Percentiles rank a stretch among this genome's conserved stretches.
Evolutionary conservation across 371 early-diverging fungal species (phyloP).

Genomic region (Circinella minor): DNA sequence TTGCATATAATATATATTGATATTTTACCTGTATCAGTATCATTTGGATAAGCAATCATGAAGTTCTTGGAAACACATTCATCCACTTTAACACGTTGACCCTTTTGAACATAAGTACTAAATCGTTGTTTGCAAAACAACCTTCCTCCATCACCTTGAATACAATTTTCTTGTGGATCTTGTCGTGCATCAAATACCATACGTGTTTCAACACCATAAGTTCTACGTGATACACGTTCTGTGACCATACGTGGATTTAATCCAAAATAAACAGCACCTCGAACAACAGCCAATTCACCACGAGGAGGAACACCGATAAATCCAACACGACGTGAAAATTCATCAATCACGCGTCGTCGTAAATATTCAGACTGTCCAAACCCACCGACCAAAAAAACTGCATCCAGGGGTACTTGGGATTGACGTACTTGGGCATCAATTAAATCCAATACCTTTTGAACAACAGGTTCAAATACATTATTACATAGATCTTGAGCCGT

Average conservation of each 20-base stretch:
- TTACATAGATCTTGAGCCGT: constrained; percentile 56
- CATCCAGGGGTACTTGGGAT: constrained; percentile 44
- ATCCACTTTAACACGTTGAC: constrained; percentile 61
- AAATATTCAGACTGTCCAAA: constrained; percentile 66
- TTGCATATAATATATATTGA: too few species aligned
- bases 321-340: constrained; percentile 52
- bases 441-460: constrained; percentile 48
- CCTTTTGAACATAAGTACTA: constrained; percentile 64
- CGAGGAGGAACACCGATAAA: constrained; percentile 60
- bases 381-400: constrained; percentile 66
- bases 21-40: constrained; percentile 53
- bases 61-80: constrained; percentile 69
- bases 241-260: constrained; percentile 60
- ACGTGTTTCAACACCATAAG: constrained; percentile 65
- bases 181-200: constrained; percentile 63
- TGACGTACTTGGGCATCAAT: constrained; percentile 63
- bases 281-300: constrained; percentile 56
- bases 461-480: constrained; percentile 42
- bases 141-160: constrained; percentile 51
- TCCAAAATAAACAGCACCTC: constrained; percentile 63
- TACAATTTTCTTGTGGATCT: constrained; percentile 65
- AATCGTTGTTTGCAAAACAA: constrained; percentile 62
- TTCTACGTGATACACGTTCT: constrained; percentile 65
- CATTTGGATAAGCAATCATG: constrained; percentile 60
- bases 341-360: constrained; percentile 50